Conservation (phyloP, 768 basidiomycete species). For the Amanita muscaria region DNA sequence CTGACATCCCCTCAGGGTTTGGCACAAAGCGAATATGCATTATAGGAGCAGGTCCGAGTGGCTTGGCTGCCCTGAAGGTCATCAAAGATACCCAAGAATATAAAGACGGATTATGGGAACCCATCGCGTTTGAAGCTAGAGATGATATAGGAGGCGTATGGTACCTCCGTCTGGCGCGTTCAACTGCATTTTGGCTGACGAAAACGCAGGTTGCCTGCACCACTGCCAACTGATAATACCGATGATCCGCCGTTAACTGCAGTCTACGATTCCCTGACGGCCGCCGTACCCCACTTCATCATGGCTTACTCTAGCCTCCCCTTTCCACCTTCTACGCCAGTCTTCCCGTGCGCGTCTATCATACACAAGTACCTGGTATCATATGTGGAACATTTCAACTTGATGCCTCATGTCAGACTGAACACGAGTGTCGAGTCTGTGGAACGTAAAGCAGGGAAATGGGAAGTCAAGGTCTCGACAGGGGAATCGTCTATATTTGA, state of each 20-base stretch:
- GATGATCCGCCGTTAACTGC: conserved; percentile 54
- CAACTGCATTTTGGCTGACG: background rate
- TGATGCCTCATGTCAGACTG: conserved; percentile 55
- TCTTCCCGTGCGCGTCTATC: conserved; percentile 53
- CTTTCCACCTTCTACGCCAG: conserved; percentile 64
- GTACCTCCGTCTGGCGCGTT: conserved; percentile 28
- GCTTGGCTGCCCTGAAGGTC: conserved; percentile 61
- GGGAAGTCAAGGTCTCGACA: conserved; percentile 39
- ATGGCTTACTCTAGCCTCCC: conserved; percentile 60
- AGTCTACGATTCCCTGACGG: conserved; percentile 73
- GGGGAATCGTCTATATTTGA: conserved; percentile 39
- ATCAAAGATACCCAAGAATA: conserved; percentile 51
- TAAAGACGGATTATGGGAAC: conserved; percentile 53
- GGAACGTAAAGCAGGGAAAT: conserved; percentile 30
- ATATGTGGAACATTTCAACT: conserved; percentile 54
- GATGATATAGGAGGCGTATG: conserved; percentile 69
- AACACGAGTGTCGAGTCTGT: conserved; percentile 45
- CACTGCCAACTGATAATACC: conserved; percentile 27
- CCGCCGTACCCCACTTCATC: conserved; percentile 70
- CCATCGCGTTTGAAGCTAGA: conserved; percentile 55
- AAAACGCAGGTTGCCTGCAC: conserved; percentile 44
- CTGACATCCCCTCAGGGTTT: too few species aligned
- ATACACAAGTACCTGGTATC: conserved; percentile 64
- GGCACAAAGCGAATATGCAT: conserved; percentile 42
- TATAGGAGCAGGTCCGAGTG: conserved; percentile 70